Evolutionary conservation across 2,329 filamentous ascomycete species (phyloP), one percentile per base, ranked within the genome.

Genomic region (Sporothrix pseudoabietina): DNA sequence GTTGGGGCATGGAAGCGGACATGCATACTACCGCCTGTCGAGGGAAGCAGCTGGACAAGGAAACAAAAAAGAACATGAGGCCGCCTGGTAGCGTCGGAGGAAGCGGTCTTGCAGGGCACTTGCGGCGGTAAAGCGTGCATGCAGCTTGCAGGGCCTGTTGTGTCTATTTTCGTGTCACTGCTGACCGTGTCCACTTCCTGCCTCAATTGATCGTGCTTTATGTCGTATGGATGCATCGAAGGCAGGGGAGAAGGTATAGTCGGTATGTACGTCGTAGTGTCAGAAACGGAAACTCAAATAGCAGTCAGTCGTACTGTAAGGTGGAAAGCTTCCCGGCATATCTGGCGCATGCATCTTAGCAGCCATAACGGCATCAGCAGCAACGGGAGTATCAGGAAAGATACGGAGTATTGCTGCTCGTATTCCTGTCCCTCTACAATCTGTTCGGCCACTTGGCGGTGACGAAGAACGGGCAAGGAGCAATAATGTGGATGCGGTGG

Each of bases 11-110:
- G 7, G 26, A 30, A 30, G 41, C 52, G 30, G 30, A 32, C 39
- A 22, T 55, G 66, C 47, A 69, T 55, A 73, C 65, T 55, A 73
- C 65, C 71, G 71, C 71, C 19, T 69, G 55, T 63, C 66, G 41
- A 54, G 52, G 54, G 30, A 30, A 35, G 55, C 44, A 35, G 55
- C 44, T 49, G 14, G 14, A 19, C 44, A 35, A 30, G 57, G 32
- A 71, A 54, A 32, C 61, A 65, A 49, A 22, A 73, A 22, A n/a
- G 30, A 41, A 32, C 57, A 66, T 55, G 59, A 71, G 49, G 32
- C 41, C 39, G 19, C 12, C 35, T 54, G n/a, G 41, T 41, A 39
- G 12, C 55, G 8, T 61, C 54, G 69, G 57, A 68, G 59, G 10
- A 59, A 52, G n/a, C 41, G 39, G 65, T 22, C 41, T 71, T 63